Percentiles rank a stretch among this genome's conserved stretches.
These are phyloP conservation scores for Rubia tinctorum DNA, from an alignment of 305 asterid species.

Conservation along the genomic window DNA sequence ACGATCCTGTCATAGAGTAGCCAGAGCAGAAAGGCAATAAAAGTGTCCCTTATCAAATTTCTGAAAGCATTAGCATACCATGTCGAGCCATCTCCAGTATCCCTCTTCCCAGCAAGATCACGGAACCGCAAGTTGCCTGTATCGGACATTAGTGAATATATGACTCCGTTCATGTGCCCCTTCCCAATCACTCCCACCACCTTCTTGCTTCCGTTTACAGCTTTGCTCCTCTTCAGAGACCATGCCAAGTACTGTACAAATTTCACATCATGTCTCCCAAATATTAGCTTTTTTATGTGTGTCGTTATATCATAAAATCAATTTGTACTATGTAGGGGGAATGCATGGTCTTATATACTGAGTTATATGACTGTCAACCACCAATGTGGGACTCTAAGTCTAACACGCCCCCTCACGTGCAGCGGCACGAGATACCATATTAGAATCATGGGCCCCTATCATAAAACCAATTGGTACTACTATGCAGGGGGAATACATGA, in stretches of 20 bases:
- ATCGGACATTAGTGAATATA: slow-evolving; percentile 72
- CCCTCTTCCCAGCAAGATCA: slow-evolving; percentile 62
- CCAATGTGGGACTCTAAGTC: no score
- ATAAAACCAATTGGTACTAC: no score
- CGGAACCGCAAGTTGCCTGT: slow-evolving; percentile 78
- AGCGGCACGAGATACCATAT: no score
- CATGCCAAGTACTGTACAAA: slow-evolving; percentile 63
- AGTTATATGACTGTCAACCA: no score
- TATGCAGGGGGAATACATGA: no score
- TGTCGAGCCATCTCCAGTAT: slow-evolving; percentile 30
- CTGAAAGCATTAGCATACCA: slow-evolving; percentile 45
- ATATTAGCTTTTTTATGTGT: no score
- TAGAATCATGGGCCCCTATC: no score
- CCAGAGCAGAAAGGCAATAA: slow-evolving; percentile 64
- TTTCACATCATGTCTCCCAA: no score
- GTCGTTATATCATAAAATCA: no score
- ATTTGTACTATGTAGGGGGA: no score
- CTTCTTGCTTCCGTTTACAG: slow-evolving; percentile 62
- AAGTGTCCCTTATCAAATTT: slow-evolving; percentile 66
- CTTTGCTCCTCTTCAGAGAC: slow-evolving; percentile 97
- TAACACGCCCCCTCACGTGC: no score
- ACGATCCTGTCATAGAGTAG: slow-evolving; percentile 53
- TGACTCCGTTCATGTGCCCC: slow-evolving; percentile 92
- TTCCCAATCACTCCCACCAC: slow-evolving; percentile 89
- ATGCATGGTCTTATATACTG: no score